phyloP scores from a whole-genome alignment of 2,329 filamentous ascomycete genomes.

The Fusarium sp. region DNA sequence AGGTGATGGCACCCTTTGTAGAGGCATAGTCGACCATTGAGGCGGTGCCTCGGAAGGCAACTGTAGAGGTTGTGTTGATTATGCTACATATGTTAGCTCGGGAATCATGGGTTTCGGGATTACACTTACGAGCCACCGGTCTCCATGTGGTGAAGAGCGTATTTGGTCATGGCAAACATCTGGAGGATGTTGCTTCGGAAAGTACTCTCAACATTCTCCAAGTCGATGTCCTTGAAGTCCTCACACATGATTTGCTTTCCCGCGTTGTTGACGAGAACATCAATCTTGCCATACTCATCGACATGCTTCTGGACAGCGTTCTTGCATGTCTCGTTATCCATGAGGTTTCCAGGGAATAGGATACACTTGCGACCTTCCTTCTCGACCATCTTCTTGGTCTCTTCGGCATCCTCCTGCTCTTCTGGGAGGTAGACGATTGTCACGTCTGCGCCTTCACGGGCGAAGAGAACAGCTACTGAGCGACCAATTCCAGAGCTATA shows the following conservation, averaged over 20 bases:
- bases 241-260: constrained; percentile 67
- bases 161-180: constrained; percentile 72
- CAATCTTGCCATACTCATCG: constrained; percentile 59
- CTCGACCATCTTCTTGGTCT: constrained; percentile 65
- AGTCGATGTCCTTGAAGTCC: constrained; percentile 65
- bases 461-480: constrained; percentile 66
- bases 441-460: constrained; percentile 68
- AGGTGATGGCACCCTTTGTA: constrained; percentile 69
- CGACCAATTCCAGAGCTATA: constrained; percentile 66
- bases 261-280: constrained; percentile 70
- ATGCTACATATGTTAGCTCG: constrained; percentile 54
- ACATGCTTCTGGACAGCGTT: constrained; percentile 66
- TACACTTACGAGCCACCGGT: constrained; percentile 58
- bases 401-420: constrained; percentile 67
- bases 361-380: constrained; percentile 61
- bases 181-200: constrained; percentile 69
- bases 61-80: constrained; percentile 67
- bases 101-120: neutral
- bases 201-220: constrained; percentile 65
- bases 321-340: constrained; percentile 62
- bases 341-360: constrained; percentile 62
- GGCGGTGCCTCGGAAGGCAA: constrained; percentile 65
- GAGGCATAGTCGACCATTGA: constrained; percentile 67
- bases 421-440: constrained; percentile 67
- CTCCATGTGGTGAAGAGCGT: constrained; percentile 66